Conservation (phyloP, 139 green algal genomes). For the Astrephomene gubernaculifera region DNA sequence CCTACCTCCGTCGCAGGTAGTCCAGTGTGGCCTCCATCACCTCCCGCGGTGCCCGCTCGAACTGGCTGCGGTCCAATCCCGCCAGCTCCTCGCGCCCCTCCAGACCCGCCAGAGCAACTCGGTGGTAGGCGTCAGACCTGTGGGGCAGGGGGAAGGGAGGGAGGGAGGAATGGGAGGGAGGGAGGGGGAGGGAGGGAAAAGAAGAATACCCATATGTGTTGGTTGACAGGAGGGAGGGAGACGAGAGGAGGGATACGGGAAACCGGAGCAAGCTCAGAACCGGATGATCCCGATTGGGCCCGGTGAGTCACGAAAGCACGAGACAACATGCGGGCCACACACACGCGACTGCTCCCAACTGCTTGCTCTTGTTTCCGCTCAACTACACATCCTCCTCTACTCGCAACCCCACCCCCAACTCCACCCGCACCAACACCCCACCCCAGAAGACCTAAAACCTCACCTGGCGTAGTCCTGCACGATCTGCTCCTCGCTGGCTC, state of each 20-base stretch:
- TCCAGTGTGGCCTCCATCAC: conserved; percentile 28
- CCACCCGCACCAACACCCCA: not conserved
- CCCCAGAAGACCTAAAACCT: too few relatives aligned
- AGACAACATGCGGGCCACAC: too few relatives aligned
- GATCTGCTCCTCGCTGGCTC: conserved; percentile 52
- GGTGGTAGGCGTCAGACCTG: conserved; percentile 43
- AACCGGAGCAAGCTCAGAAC: too few relatives aligned
- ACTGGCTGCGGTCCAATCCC: conserved; percentile 47
- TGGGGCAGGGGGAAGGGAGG: not conserved
- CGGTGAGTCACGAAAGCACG: too few relatives aligned
- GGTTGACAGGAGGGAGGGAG: too few relatives aligned
- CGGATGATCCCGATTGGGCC: too few relatives aligned
- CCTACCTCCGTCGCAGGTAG: conserved; percentile 2
- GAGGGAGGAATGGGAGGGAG: not conserved
- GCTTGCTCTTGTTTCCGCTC: too few relatives aligned
- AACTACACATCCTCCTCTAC: too few relatives aligned
- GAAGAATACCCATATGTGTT: not conserved
- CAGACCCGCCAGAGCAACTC: conserved; percentile 58
- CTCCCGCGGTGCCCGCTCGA: conserved; percentile 50
- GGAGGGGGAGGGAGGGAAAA: not conserved
- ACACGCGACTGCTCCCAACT: too few relatives aligned
- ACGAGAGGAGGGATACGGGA: too few relatives aligned
- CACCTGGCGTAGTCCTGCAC: conserved; percentile 50
- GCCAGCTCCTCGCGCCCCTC: conserved; percentile 50
- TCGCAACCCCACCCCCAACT: too few relatives aligned